Base-by-base conservation (phyloP, 148 eudicot genomes). In the Nepenthes gracilis region DNA sequence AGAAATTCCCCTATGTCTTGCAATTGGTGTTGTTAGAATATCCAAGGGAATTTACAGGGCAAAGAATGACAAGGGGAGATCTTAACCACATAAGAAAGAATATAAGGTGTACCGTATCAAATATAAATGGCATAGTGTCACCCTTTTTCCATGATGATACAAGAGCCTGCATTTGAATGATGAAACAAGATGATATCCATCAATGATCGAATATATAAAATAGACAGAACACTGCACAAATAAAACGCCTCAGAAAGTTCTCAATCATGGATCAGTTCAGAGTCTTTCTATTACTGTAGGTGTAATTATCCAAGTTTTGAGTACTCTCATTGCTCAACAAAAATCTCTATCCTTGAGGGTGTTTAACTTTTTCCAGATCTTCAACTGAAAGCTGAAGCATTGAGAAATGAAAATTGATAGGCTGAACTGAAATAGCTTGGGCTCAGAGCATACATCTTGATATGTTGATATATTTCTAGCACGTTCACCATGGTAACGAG, bases 401-500 rank as follows among this genome's bases (percentile, higher is more conserved):
- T 23, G 23, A 0, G 23, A 23, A 23, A 23, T 23, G 23, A 0
- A 23, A 23, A 23, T 23, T 23, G 23, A 23, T 23, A 23, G 23
- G 23, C 0, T 23, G 58, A 61, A 37, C 57, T 65, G 45, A 15
- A 61, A 64, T 13, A 49, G 13, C 57, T 60, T 4, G 61, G 36
- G 32, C 62, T 63, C 59, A 64, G 38, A 40, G 60, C 79, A 47
- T 65, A 93, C 99, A 47, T 94, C 99, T 64, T 67, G 74, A 70
- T 94, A 94, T 47, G 99, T 85, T 43, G 95, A 86, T 55, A 64
- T 47, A 77, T 37, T 82, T 59, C 66, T 76, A 7, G 99, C 99
- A 66, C 97, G 97, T 74, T 89, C 99, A 66, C 99, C 97, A 66
- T 94, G 99, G 61, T 89, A 94, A 59, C 99, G 97, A 58, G 99